A percentile compares a stretch with the other conserved stretches of the same genome.
Conservation (phyloP, 139 green algal species). For the Chlorella sp. region DNA sequence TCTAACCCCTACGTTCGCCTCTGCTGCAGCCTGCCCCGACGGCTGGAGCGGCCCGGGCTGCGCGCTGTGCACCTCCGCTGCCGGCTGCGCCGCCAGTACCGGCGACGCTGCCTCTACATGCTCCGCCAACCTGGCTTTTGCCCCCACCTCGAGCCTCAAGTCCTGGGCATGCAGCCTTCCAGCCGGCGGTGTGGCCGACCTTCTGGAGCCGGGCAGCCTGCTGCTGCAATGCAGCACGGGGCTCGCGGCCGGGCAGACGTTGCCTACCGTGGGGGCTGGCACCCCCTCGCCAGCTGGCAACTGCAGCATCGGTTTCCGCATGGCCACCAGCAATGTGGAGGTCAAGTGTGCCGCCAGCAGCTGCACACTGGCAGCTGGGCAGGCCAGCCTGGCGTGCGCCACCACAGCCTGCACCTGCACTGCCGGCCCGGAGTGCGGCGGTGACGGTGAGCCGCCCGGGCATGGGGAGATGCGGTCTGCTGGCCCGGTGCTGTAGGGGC, state of each 20-base stretch:
- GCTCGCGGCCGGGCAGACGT: not conserved
- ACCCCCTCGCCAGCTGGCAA: not conserved
- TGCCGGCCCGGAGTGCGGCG: constrained; percentile 15
- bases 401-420: constrained; percentile 27
- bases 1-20: no score
- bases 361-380: constrained; percentile 6
- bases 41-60: constrained; percentile 50
- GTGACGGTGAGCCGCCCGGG: constrained; percentile 5
- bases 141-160: constrained; percentile 46
- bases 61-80: constrained; percentile 45
- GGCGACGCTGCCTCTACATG: constrained; percentile 53
- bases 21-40: constrained; percentile 16
- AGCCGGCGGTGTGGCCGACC: not conserved
- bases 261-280: not conserved
- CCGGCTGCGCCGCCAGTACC: constrained; percentile 39
- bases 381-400: constrained; percentile 14
- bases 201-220: constrained; percentile 30
- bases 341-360: constrained; percentile 24
- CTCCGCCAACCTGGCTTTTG: constrained; percentile 47
- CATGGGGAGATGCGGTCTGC: not conserved
- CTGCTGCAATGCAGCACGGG: constrained; percentile 23
- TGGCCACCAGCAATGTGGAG: constrained; percentile 8
- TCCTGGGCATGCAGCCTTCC: constrained; percentile 42
- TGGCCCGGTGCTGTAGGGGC: not conserved
- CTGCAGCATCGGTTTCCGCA: not conserved